A percentile compares a stretch with the other conserved stretches of the same genome.
phyloP scores from a whole-genome alignment of 116 monocot species.

The Dioscorea cayenensis region DNA sequence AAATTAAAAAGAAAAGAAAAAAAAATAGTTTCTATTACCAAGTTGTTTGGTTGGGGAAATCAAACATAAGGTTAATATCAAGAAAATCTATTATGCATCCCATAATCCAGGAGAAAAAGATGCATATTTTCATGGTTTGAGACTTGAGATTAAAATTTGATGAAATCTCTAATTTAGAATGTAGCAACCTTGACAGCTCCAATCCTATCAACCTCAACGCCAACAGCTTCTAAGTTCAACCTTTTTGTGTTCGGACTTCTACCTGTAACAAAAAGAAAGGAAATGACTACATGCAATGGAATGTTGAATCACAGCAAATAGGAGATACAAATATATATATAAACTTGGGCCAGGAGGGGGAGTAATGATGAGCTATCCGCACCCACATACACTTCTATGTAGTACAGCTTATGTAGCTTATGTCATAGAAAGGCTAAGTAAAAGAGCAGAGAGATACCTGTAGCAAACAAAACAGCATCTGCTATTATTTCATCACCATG shows the following conservation, averaged over 20 bases:
- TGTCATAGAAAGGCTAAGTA: background rate
- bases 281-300: background rate
- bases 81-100: too few relatives aligned
- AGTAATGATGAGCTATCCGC: background rate
- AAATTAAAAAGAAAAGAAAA: too few relatives aligned
- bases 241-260: conserved; percentile 80
- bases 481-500: conserved; percentile 71
- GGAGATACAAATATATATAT: background rate
- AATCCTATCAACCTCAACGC: conserved; percentile 74
- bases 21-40: too few relatives aligned
- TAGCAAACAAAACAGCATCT: conserved; percentile 97
- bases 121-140: too few relatives aligned
- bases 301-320: background rate
- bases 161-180: background rate
- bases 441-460: conserved; percentile 40
- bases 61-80: too few relatives aligned
- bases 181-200: conserved; percentile 81
- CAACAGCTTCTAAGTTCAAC: conserved; percentile 84
- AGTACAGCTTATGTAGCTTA: background rate
- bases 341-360: background rate
- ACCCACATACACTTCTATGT: background rate
- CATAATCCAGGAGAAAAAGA: too few relatives aligned
- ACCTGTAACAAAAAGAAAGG: conserved; percentile 37
- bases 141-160: too few relatives aligned
- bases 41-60: too few relatives aligned